A percentile compares a stretch with the other conserved stretches of the same genome.
Conservation (phyloP, 2,329 filamentous ascomycete species). For the Corniculantispora saksenae region DNA sequence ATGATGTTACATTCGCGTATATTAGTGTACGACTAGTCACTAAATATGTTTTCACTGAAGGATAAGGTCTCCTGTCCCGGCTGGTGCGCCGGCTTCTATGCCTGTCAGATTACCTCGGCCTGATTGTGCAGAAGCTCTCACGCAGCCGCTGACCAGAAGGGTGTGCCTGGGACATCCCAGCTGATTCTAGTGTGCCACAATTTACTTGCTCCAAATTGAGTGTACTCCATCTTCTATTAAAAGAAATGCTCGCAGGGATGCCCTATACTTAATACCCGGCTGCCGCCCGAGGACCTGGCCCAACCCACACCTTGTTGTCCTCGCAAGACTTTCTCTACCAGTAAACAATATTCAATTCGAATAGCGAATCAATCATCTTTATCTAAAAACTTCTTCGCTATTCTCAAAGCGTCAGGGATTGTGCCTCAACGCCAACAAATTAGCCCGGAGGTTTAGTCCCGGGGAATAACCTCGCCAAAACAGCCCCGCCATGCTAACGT, state of each 20-base stretch:
- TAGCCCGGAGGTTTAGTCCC: background rate
- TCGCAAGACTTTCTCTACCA: background rate
- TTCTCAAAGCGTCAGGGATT: too few relatives aligned
- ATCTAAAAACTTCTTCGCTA: too few relatives aligned
- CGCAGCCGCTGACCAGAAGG: too few relatives aligned
- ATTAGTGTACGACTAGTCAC: background rate
- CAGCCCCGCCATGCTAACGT: background rate
- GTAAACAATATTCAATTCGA: too few relatives aligned
- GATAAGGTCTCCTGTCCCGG: background rate
- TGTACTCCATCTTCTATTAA: too few relatives aligned
- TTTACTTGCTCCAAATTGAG: background rate
- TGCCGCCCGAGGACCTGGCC: background rate
- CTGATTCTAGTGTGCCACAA: background rate
- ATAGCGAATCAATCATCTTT: too few relatives aligned
- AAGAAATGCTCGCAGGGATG: background rate
- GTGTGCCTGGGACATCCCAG: too few relatives aligned
- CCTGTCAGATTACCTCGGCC: background rate
- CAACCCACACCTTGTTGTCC: background rate
- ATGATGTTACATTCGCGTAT: background rate
- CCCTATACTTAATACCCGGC: background rate
- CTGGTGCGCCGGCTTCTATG: background rate
- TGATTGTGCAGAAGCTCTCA: background rate
- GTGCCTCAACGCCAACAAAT: background rate
- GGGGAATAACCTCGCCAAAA: background rate
- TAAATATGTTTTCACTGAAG: background rate